These are phyloP conservation scores for Monosporascus sp. DNA, from an alignment of 2,329 filamentous ascomycete species.

Conservation along the genomic window DNA sequence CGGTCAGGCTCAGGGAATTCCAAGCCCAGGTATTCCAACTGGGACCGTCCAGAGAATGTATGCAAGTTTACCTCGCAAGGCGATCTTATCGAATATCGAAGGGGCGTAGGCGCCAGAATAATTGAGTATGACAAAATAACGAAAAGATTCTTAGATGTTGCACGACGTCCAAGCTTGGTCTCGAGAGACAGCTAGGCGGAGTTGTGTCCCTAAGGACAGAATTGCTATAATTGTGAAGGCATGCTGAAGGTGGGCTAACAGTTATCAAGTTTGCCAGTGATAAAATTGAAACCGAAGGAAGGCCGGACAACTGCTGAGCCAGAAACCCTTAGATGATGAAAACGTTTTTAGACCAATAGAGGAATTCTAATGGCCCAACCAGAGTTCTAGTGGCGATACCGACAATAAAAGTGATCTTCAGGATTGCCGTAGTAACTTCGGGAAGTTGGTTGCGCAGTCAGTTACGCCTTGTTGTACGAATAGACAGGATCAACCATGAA, in stretches of 20 bases:
- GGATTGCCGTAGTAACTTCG: not conserved
- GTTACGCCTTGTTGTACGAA: not conserved
- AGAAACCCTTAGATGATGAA: too few species aligned
- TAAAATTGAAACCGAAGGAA: constrained; percentile 1
- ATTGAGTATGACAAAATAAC: constrained; percentile 3
- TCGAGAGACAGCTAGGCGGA: constrained; percentile 15
- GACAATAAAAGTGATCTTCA: not conserved
- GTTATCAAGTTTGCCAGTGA: constrained; percentile 6
- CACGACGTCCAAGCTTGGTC: constrained; percentile 19
- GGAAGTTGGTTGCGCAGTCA: not conserved
- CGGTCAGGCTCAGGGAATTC: constrained; percentile 1
- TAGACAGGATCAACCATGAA: not conserved
- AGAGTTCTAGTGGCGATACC: not conserved
- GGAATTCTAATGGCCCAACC: not conserved
- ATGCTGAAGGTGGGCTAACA: constrained; percentile 13
- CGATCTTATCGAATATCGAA: constrained; percentile 1
- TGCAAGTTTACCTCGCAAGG: constrained; percentile 2
- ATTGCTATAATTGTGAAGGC: constrained; percentile 31
- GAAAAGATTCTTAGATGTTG: constrained; percentile 7
- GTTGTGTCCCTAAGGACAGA: constrained; percentile 36
- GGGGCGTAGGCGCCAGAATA: not conserved
- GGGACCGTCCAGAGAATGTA: constrained; percentile 3
- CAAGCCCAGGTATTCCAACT: not conserved
- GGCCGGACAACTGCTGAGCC: not conserved
- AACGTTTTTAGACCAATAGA: not conserved